A percentile compares a stretch with the other conserved stretches of the same genome.
Evolutionary conservation across 140 eudicot species (phyloP).

Genomic region (Erigeron philadelphicus): DNA sequence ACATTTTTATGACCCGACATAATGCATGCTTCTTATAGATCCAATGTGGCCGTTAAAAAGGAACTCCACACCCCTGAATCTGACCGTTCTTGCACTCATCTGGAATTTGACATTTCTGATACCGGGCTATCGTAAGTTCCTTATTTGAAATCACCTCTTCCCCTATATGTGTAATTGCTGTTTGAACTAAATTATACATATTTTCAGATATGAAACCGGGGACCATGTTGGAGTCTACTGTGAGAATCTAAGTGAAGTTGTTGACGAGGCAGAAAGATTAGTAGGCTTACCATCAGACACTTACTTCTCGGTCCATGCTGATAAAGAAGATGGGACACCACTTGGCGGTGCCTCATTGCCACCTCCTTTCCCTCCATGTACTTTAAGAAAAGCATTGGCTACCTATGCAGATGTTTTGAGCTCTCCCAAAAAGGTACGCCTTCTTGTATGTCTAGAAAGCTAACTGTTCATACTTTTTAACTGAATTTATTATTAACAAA

Average conservation of each 20-base stretch:
- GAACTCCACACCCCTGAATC: slow-evolving; percentile 91
- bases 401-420: slow-evolving; percentile 81
- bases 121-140: slow-evolving; percentile 72
- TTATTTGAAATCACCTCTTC: background rate
- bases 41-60: slow-evolving; percentile 80
- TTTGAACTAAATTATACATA: background rate
- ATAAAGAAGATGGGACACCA: slow-evolving; percentile 77
- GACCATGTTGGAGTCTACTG: slow-evolving; percentile 96
- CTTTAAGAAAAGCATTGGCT: slow-evolving; percentile 78
- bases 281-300: slow-evolving; percentile 56
- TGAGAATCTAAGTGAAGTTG: slow-evolving; percentile 80
- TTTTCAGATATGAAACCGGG: slow-evolving; percentile 85
- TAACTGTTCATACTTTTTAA: background rate
- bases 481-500: slow-evolving; percentile 7
- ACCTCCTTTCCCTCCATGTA: slow-evolving; percentile 94
- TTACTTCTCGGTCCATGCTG: slow-evolving; percentile 74
- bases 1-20: slow-evolving; percentile 23
- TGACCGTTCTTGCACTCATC: slow-evolving; percentile 95
- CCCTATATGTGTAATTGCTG: background rate
- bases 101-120: slow-evolving; percentile 82
- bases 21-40: slow-evolving; percentile 34
- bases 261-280: slow-evolving; percentile 75
- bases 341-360: slow-evolving; percentile 73
- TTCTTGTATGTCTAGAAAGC: background rate
- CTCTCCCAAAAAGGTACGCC: slow-evolving; percentile 80